These are phyloP conservation scores for Phragmites australis DNA, from an alignment of 176 grass and related monocot species.

Conservation along the genomic window DNA sequence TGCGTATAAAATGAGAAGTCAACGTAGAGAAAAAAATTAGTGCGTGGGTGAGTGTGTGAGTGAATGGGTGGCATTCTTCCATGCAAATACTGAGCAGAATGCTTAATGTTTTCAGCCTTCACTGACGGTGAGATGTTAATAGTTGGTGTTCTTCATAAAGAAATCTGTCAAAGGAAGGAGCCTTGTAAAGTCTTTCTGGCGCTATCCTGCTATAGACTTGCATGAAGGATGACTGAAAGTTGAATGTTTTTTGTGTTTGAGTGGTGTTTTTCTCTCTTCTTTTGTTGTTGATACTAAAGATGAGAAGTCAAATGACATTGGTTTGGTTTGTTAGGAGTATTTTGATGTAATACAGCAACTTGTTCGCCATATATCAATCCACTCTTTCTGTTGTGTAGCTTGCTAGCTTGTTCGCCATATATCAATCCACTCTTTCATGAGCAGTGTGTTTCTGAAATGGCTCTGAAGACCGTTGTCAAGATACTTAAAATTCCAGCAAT, in stretches of 20 bases:
- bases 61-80: constrained; percentile 50
- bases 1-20: constrained; percentile 61
- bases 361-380: constrained; percentile 9
- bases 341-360: constrained; percentile 34
- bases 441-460: neutral
- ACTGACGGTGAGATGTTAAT: constrained; percentile 38
- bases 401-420: constrained; percentile 11
- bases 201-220: constrained; percentile 31
- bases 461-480: too few relatives aligned
- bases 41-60: constrained; percentile 38
- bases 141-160: constrained; percentile 44
- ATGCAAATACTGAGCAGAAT: constrained; percentile 42
- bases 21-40: constrained; percentile 55
- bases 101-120: constrained; percentile 56
- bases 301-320: constrained; percentile 15
- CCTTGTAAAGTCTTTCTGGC: constrained; percentile 42
- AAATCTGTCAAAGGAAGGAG: constrained; percentile 25
- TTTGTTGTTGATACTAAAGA: constrained; percentile 32
- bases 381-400: constrained; percentile 13
- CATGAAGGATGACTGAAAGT: constrained; percentile 37
- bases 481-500: too few relatives aligned
- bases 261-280: constrained; percentile 2
- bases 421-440: neutral
- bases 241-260: constrained; percentile 29
- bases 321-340: constrained; percentile 50